Conservation (phyloP, 2,329 filamentous ascomycete species). For the Venturia carpophila region DNA sequence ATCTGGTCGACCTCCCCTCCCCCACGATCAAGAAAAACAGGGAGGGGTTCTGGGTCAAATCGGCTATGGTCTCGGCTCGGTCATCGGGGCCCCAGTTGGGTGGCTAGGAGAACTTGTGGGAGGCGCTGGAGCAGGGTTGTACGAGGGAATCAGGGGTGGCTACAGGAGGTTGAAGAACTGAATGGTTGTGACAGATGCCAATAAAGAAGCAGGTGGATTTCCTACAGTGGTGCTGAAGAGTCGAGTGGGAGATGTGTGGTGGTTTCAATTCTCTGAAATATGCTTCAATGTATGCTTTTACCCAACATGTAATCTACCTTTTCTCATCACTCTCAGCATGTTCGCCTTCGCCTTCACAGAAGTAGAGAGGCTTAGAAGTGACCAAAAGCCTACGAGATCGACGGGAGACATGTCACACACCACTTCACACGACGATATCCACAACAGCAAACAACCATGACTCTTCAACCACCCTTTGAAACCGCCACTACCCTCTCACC, state of each 20-base stretch:
- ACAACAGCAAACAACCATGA: slow-evolving; percentile 1
- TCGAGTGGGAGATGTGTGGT: neutral
- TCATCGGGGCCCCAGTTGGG: neutral
- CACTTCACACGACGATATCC: neutral
- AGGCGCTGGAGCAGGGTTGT: neutral
- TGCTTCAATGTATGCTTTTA: neutral
- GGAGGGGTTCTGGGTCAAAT: neutral
- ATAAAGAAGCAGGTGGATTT: neutral
- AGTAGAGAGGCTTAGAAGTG: neutral
- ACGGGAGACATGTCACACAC: neutral
- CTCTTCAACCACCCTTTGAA: neutral
- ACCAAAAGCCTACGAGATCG: neutral
- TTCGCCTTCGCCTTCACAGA: no score
- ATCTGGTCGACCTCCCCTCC: neutral
- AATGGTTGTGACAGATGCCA: neutral
- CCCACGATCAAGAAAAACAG: neutral
- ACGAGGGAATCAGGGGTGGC: neutral
- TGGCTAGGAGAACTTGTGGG: neutral
- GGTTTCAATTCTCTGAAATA: neutral
- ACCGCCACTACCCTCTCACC: neutral
- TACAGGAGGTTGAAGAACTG: neutral
- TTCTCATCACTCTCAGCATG: no score
- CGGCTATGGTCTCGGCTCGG: neutral
- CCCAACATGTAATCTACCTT: no score
- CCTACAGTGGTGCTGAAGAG: neutral